Percentiles rank a stretch among this genome's conserved stretches.
These are phyloP conservation scores for Saccharomycopsis sp. DNA, from an alignment of 805 yeast genomes.

Conservation along the genomic window DNA sequence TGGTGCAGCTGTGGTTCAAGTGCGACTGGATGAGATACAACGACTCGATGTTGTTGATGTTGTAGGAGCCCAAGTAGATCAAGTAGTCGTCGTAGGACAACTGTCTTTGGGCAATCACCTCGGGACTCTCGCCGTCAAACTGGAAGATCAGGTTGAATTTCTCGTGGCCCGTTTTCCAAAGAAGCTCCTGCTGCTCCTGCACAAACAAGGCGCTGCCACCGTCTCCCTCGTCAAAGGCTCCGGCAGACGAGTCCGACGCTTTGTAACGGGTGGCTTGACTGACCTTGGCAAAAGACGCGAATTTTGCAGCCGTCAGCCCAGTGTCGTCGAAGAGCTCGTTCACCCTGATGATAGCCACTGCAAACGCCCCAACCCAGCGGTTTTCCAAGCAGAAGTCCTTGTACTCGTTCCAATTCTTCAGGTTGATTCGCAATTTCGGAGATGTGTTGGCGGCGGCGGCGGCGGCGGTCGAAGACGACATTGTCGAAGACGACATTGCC, in stretches of 20 bases:
- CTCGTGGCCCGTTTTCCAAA: constrained; percentile 53
- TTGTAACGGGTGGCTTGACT: constrained; percentile 56
- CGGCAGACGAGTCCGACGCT: constrained; percentile 42
- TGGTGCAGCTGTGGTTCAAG: constrained; percentile 69
- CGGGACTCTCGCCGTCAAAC: background rate
- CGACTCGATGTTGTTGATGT: constrained; percentile 64
- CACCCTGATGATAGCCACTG: constrained; percentile 50
- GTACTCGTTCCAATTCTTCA: constrained; percentile 43
- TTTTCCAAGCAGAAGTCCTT: constrained; percentile 55
- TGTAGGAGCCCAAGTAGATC: constrained; percentile 58
- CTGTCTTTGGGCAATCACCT: constrained; percentile 21
- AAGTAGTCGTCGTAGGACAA: constrained; percentile 47
- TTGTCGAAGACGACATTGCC: too few species aligned
- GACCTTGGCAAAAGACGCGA: constrained; percentile 57
- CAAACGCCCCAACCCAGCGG: constrained; percentile 61
- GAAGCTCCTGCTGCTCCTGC: constrained; percentile 43
- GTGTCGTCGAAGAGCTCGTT: constrained; percentile 34
- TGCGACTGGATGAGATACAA: constrained; percentile 57
- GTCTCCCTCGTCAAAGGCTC: constrained; percentile 39
- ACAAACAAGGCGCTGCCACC: constrained; percentile 47
- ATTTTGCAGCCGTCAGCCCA: constrained; percentile 34
- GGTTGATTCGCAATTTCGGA: constrained; percentile 32
- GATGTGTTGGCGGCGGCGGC: too few species aligned
- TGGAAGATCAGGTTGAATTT: constrained; percentile 41
- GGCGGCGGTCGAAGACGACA: too few species aligned